Base-by-base conservation (phyloP, 192 early-diverging fungal species). In the Mycoemilia scoparia region DNA sequence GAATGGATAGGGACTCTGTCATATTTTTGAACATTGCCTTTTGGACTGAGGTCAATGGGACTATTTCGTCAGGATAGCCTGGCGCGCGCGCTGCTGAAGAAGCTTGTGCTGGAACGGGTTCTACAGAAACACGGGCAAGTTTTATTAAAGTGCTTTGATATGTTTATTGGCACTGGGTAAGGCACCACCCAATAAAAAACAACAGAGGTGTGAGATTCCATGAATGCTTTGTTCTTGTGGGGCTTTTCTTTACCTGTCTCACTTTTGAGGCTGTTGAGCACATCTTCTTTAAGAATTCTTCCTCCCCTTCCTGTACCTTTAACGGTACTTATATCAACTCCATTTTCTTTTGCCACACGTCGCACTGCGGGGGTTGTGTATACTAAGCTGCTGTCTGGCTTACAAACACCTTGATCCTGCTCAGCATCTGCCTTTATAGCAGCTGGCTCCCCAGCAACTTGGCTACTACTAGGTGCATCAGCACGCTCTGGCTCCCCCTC, bases 11-110 rank as follows among this genome's bases (percentile, higher is more conserved):
- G 2, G 93, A 89, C 24, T 74, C 71, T 5, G 93, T 87, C 89
- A 97, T 97, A 20, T 61, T 61, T 45, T 82, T 83, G 71, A 87
- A 97, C 93, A 97, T 97, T 46, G 82, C 82, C 41, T 87, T 86
- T 66, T 95, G 88, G 27, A 90, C 79, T 29, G 66, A 54, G n/a
- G 70, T 72, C 29, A 97, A 68, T n/a, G 79, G 63, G 19, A 64
- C 51, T 1, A 69, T 33, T 9, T 48, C 59, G 49, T 83, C 84
- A n/a, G n/a, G n/a, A n/a, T n/a, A n/a, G n/a, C n/a, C n/a, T n/a
- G n/a, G n/a, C n/a, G n/a, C n/a, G n/a, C n/a, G n/a, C n/a, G n/a
- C n/a, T n/a, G n/a, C n/a, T n/a, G n/a, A n/a, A n/a, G n/a, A n/a
- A n/a, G n/a, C n/a, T n/a, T n/a, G n/a, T n/a, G n/a, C n/a, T n/a